These are phyloP conservation scores for Epichloe sibirici DNA, from an alignment of 2,329 filamentous ascomycete genomes.

Conservation along the genomic window DNA sequence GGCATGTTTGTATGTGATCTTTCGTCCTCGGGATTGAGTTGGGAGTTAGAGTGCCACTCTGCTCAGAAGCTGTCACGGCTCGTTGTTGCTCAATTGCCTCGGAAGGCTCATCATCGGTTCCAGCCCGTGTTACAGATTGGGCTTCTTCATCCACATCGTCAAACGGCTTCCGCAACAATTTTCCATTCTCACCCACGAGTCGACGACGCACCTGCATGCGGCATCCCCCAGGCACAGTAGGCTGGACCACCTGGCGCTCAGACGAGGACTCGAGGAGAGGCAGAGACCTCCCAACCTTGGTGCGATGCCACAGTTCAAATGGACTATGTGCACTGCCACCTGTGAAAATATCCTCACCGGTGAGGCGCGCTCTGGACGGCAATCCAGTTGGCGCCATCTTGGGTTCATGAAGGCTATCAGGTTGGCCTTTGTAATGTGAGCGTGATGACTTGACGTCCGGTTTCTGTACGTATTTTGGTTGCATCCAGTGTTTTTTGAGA, in stretches of 20 bases:
- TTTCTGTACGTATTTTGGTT: slow-evolving; percentile 30
- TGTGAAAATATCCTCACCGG: not conserved
- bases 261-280: not conserved
- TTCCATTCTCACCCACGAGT: slow-evolving; percentile 29
- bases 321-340: not conserved
- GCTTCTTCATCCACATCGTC: slow-evolving; percentile 16
- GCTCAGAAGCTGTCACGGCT: not conserved
- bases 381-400: not conserved
- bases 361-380: not conserved
- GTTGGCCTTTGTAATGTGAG: not conserved
- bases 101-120: no score
- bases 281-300: slow-evolving; percentile 18
- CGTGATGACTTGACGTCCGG: not conserved
- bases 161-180: slow-evolving; percentile 33
- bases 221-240: not conserved
- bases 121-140: not conserved
- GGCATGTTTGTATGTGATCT: not conserved
- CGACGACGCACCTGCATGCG: slow-evolving; percentile 5
- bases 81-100: not conserved
- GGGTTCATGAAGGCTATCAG: not conserved
- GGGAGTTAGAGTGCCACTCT: not conserved
- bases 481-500: slow-evolving; percentile 58
- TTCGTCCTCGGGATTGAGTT: not conserved
- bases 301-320: slow-evolving; percentile 22
- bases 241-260: not conserved